Evolutionary conservation across 2,329 filamentous ascomycete species (phyloP).

Genomic region (Kalmusia sp.): DNA sequence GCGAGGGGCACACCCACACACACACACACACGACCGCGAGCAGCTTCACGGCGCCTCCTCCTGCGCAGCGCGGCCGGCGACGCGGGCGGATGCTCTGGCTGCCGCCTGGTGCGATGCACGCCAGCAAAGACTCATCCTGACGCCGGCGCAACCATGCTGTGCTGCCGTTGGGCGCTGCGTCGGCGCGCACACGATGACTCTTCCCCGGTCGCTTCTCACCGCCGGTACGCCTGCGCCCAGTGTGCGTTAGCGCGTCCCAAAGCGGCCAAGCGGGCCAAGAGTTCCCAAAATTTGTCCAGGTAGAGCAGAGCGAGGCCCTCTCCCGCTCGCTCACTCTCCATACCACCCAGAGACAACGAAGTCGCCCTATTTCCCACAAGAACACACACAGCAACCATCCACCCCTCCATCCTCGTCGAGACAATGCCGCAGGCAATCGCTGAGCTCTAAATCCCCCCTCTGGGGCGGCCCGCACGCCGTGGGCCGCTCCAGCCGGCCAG

Average conservation of each 20-base stretch:
- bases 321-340: conserved; percentile 35
- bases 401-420: conserved; percentile 50
- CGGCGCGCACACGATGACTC: conserved; percentile 14
- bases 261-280: conserved; percentile 21
- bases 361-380: conserved; percentile 34
- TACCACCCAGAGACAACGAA: conserved; percentile 49
- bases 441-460: conserved; percentile 84
- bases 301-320: background rate
- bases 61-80: background rate
- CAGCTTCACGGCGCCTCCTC: background rate
- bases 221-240: conserved; percentile 21
- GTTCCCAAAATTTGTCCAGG: conserved; percentile 22
- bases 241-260: conserved; percentile 18
- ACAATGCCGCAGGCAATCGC: conserved; percentile 57
- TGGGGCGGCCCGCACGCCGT: conserved; percentile 68
- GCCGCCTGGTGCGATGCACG: background rate
- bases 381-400: conserved; percentile 30
- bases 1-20: conserved; percentile 20
- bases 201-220: conserved; percentile 27
- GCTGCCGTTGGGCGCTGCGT: background rate
- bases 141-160: background rate
- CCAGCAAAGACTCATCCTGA: background rate
- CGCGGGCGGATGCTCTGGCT: background rate
- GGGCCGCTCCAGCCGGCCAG: conserved; percentile 81
- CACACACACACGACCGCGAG: conserved; percentile 11